Percentiles rank a stretch among this genome's conserved stretches.
Evolutionary conservation across 2,329 filamentous ascomycete species (phyloP).

Genomic region (Triangularia verruculosa): DNA sequence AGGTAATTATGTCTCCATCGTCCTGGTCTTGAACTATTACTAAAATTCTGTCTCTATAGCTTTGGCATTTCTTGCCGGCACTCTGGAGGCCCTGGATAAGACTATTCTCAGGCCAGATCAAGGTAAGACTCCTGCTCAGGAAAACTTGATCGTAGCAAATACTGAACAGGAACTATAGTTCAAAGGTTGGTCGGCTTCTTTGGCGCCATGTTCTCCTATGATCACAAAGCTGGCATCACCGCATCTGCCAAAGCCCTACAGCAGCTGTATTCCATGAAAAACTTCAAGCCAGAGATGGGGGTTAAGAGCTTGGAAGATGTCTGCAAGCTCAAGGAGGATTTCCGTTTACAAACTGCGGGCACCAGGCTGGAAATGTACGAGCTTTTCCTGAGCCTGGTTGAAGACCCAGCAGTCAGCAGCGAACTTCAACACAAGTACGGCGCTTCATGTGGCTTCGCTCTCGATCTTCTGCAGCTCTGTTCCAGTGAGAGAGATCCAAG

Average conservation of each 20-base stretch:
- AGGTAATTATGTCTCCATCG: conserved; percentile 34
- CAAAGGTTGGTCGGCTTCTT: conserved; percentile 48
- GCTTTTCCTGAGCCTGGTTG: conserved; percentile 45
- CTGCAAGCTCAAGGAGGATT: conserved; percentile 54
- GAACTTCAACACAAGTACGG: conserved; percentile 46
- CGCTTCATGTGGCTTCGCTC: conserved; percentile 45
- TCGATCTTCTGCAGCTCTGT: conserved; percentile 50
- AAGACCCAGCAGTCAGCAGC: conserved; percentile 40
- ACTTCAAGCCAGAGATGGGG: conserved; percentile 49
- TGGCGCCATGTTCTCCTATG: conserved; percentile 55
- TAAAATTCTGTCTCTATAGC: conserved; percentile 36
- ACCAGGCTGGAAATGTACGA: conserved; percentile 53
- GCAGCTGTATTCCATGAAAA: conserved; percentile 47
- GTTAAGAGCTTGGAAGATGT: conserved; percentile 49
- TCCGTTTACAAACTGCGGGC: conserved; percentile 49
- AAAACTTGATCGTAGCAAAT: neutral
- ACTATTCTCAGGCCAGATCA: conserved; percentile 50
- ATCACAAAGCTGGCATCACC: conserved; percentile 57
- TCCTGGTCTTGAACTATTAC: neutral
- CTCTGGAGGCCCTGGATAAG: conserved; percentile 47
- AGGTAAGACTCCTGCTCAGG: conserved; percentile 34
- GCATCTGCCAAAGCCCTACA: conserved; percentile 53
- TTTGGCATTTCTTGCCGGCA: conserved; percentile 54
- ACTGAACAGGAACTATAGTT: conserved; percentile 19
- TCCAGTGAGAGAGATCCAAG: conserved; percentile 55